phyloP scores from a whole-genome alignment of 164 flowering plant genomes.

The Amborella trichopoda region DNA sequence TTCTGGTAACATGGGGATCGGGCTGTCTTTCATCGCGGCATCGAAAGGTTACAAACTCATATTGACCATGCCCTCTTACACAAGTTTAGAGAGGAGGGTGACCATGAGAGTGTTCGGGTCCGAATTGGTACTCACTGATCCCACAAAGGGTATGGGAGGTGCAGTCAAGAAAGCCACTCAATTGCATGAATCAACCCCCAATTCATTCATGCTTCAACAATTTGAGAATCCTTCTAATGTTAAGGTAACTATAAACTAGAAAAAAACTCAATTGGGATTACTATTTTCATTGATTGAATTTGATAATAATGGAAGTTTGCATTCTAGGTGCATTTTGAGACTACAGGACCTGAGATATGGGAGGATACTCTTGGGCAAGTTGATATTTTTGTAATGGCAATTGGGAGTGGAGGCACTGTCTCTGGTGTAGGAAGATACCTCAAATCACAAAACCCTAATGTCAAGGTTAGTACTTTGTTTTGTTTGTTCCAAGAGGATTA shows the following conservation, averaged over 20 bases:
- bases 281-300: neutral
- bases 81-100: conserved; percentile 94
- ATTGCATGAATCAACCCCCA: conserved; percentile 72
- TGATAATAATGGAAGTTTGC: neutral
- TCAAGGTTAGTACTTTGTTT: conserved; percentile 43
- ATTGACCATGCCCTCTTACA: conserved; percentile 98
- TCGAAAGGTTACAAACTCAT: conserved; percentile 88
- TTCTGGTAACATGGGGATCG: conserved; percentile 98
- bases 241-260: no score
- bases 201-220: conserved; percentile 84
- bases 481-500: no score
- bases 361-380: conserved; percentile 83
- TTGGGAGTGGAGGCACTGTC: conserved; percentile 96
- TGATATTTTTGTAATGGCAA: conserved; percentile 94
- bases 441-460: conserved; percentile 81
- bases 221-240: conserved; percentile 89
- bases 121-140: conserved; percentile 77
- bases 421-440: conserved; percentile 87
- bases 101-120: conserved; percentile 95
- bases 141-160: conserved; percentile 92
- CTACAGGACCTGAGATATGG: conserved; percentile 98
- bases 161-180: conserved; percentile 84
- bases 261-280: no score
- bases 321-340: conserved; percentile 81
- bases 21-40: conserved; percentile 93